Percentiles rank a stretch among this genome's conserved stretches.
Conservation (phyloP, 257 asterid genomes). For the Striga asiatica region DNA sequence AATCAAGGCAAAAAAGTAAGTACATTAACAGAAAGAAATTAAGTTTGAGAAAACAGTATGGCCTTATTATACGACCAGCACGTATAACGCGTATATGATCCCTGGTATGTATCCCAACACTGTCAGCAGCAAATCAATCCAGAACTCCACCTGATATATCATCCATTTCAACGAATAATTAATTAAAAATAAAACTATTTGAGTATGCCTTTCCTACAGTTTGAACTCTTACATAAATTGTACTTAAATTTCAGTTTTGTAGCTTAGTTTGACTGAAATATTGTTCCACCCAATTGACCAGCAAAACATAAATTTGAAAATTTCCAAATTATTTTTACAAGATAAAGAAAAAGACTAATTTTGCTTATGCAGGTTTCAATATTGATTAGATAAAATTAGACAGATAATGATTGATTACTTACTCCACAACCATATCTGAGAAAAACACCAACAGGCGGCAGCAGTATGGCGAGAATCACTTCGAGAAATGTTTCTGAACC, state of each 20-base stretch:
- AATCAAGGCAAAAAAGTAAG: too few species aligned
- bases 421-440: constrained; percentile 92
- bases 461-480: constrained; percentile 63
- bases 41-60: too few species aligned
- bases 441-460: constrained; percentile 93
- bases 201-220: background rate
- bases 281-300: too few species aligned
- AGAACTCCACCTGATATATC: constrained; percentile 73
- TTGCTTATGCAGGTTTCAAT: too few species aligned
- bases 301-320: too few species aligned
- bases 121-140: constrained; percentile 79
- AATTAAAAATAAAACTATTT: background rate
- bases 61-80: constrained; percentile 38
- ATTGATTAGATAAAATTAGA: too few species aligned
- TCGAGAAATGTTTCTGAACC: constrained; percentile 81
- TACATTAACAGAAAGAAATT: too few species aligned
- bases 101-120: constrained; percentile 81
- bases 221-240: background rate
- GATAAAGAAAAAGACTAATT: background rate
- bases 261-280: too few species aligned
- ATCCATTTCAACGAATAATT: too few species aligned
- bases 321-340: too few species aligned
- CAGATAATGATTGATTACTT: constrained; percentile 1
- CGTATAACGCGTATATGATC: constrained; percentile 69
- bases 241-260: too few species aligned